These are phyloP conservation scores for Cladophialophora immunda DNA, from an alignment of 2,329 filamentous ascomycete species.

Conservation along the genomic window DNA sequence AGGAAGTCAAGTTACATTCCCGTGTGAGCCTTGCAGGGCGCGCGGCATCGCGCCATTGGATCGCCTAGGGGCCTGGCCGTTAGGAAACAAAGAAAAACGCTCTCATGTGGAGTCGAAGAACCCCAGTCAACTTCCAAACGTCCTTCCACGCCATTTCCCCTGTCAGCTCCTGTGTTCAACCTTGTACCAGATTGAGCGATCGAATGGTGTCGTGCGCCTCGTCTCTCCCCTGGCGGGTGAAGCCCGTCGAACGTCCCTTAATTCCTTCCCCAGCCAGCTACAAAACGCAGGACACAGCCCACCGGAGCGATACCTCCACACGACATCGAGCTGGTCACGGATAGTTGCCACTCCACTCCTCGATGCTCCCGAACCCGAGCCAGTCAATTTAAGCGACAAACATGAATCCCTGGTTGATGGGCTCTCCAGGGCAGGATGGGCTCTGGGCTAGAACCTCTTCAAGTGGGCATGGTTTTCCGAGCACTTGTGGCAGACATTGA, in stretches of 20 bases:
- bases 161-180: constrained; percentile 1
- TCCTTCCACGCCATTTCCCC: constrained; percentile 14
- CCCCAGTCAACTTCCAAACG: constrained; percentile 12
- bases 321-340: neutral
- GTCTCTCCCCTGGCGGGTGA: neutral
- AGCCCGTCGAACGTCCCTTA: neutral
- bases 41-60: neutral
- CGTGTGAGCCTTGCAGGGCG: constrained; percentile 20
- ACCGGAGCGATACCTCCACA: no score
- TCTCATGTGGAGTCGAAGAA: neutral
- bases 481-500: neutral
- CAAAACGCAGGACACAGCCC: neutral
- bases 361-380: neutral
- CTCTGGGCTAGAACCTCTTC: neutral
- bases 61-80: constrained; percentile 10
- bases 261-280: neutral
- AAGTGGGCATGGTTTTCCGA: neutral
- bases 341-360: neutral
- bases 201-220: neutral
- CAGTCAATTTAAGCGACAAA: neutral
- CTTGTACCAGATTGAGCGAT: neutral
- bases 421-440: neutral
- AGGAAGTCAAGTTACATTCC: constrained; percentile 2
- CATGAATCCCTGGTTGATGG: neutral
- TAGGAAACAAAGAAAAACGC: constrained; percentile 18